These are phyloP conservation scores for Camelina neglecta DNA, from an alignment of 345 rosid genomes.

Conservation along the genomic window DNA sequence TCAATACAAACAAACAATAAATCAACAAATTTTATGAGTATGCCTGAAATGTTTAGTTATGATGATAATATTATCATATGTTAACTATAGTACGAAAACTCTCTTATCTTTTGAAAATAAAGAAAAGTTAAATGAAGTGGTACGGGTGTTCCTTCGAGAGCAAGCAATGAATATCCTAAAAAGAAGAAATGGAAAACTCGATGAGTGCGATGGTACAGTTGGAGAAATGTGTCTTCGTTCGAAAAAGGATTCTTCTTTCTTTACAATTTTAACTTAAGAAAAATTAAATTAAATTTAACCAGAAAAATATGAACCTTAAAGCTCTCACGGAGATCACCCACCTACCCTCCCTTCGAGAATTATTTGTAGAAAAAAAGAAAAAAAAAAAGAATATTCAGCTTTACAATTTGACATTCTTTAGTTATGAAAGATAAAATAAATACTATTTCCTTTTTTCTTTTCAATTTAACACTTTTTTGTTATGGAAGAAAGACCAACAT, in stretches of 20 bases:
- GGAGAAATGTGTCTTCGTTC: slow-evolving; percentile 39
- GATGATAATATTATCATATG: not conserved
- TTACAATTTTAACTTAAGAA: slow-evolving; percentile 3
- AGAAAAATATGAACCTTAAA: not conserved
- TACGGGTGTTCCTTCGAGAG: slow-evolving; percentile 38
- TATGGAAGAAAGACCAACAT: not conserved
- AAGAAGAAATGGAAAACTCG: slow-evolving; percentile 41
- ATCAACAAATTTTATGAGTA: not conserved
- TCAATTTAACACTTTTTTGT: slow-evolving; percentile 14
- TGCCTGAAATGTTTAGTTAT: not conserved
- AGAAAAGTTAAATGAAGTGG: slow-evolving; percentile 12
- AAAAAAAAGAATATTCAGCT: slow-evolving; percentile 32
- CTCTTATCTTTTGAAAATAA: not conserved
- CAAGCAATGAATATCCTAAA: slow-evolving; percentile 50
- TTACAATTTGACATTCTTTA: slow-evolving; percentile 34
- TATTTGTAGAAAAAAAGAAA: slow-evolving; percentile 5
- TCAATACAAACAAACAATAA: not conserved
- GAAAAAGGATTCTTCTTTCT: slow-evolving; percentile 21
- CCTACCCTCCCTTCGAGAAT: slow-evolving; percentile 36
- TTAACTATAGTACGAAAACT: not conserved
- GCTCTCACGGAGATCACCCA: slow-evolving; percentile 26
- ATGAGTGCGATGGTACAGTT: slow-evolving; percentile 47
- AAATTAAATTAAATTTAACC: not conserved
- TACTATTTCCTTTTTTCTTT: not conserved
- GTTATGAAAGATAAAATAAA: not conserved